A percentile compares a stretch with the other conserved stretches of the same genome.
These are phyloP conservation scores for Dipteronia dyeriana DNA, from an alignment of 345 rosid genomes.

Conservation along the genomic window DNA sequence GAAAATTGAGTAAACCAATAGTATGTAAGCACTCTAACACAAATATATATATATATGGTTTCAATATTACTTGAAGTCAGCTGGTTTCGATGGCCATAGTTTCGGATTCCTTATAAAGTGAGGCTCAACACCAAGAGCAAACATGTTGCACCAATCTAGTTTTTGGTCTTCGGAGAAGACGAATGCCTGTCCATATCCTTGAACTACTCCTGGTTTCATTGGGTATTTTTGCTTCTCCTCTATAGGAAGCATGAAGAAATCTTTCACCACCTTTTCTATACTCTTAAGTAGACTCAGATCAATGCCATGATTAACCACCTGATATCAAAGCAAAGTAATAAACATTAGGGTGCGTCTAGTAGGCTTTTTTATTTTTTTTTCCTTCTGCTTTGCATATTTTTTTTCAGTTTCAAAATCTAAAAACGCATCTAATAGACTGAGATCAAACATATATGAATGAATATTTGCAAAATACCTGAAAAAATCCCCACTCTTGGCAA, in stretches of 20 bases:
- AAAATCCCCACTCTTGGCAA: conserved; percentile 93
- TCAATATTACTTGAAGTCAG: conserved; percentile 56
- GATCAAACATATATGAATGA: too few species aligned
- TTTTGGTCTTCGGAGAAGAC: conserved; percentile 90
- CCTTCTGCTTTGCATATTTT: too few species aligned
- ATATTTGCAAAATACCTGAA: too few species aligned
- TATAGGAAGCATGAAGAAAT: conserved; percentile 76
- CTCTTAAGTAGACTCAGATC: conserved; percentile 55
- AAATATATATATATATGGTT: too few species aligned
- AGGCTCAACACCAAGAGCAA: conserved; percentile 88
- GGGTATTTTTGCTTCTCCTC: conserved; percentile 82
- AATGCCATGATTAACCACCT: conserved; percentile 82
- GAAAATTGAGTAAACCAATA: too few species aligned
- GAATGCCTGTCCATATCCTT: conserved; percentile 95
- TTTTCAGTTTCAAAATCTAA: too few species aligned
- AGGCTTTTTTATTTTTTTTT: too few species aligned
- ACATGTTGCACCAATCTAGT: conserved; percentile 97
- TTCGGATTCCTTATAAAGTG: conserved; percentile 63
- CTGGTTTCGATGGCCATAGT: conserved; percentile 75
- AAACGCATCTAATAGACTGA: too few species aligned
- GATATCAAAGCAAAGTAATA: too few species aligned
- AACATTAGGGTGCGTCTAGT: too few species aligned
- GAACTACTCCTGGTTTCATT: conserved; percentile 86
- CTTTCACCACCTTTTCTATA: conserved; percentile 66
- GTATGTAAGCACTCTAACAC: too few species aligned